These are phyloP conservation scores for Boletus fagicola DNA, from an alignment of 768 basidiomycete genomes.

Conservation along the genomic window DNA sequence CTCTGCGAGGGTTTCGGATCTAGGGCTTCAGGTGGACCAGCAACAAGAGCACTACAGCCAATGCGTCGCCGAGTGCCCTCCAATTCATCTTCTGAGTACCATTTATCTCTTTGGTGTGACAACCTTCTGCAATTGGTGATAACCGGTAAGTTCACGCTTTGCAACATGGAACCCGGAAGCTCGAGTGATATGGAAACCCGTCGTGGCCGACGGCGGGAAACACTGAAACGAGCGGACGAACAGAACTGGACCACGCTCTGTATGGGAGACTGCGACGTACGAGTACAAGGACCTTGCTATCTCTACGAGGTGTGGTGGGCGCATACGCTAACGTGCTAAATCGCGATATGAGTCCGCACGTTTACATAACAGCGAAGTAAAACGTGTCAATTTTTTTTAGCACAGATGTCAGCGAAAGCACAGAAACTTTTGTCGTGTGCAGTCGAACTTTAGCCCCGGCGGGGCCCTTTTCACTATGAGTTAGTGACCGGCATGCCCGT, in stretches of 20 bases:
- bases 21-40: background rate
- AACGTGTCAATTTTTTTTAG: background rate
- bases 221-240: no score
- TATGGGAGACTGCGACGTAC: no score
- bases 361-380: background rate
- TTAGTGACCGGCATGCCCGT: background rate
- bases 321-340: background rate
- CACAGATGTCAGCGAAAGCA: background rate
- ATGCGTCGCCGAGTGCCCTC: background rate
- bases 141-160: background rate
- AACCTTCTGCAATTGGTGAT: background rate
- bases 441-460: background rate
- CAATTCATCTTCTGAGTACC: background rate
- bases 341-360: background rate
- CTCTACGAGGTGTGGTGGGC: no score
- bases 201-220: no score
- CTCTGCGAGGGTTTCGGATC: background rate
- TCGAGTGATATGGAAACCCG: no score
- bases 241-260: no score
- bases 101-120: background rate
- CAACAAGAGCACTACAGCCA: background rate
- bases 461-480: background rate
- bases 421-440: background rate
- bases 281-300: no score
- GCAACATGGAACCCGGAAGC: background rate